phyloP scores from a whole-genome alignment of 768 basidiomycete genomes.

The Punctularia strigosozonata region DNA sequence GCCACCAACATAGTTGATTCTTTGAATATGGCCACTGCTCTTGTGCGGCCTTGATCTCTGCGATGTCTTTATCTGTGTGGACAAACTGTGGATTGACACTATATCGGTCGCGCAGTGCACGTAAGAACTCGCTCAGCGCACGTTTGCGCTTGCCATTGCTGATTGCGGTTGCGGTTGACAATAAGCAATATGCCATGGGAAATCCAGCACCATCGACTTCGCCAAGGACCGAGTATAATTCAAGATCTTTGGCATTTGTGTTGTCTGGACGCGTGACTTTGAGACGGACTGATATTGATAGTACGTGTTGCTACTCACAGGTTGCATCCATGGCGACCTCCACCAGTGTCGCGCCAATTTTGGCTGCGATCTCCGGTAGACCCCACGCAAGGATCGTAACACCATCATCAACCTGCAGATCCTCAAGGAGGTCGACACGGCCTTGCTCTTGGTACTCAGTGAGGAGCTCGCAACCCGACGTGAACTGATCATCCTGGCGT shows the following conservation, averaged over 20 bases:
- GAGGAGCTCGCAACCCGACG: background rate
- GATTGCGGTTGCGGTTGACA: conserved; percentile 13
- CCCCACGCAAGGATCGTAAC: conserved; percentile 4
- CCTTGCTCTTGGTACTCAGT: background rate
- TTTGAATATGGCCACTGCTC: conserved; percentile 4
- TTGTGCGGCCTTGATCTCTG: conserved; percentile 6
- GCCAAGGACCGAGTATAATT: conserved; percentile 13
- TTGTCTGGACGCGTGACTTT: conserved; percentile 2
- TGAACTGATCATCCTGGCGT: background rate
- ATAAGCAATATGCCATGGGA: conserved; percentile 12
- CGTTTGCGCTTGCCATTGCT: conserved; percentile 9
- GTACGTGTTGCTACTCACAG: conserved; percentile 4
- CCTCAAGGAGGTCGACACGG: background rate
- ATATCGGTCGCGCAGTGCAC: conserved; percentile 5
- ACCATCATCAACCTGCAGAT: background rate
- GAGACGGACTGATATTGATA: background rate
- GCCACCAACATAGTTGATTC: conserved; percentile 8
- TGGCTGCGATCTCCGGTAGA: background rate
- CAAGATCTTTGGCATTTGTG: conserved; percentile 12
- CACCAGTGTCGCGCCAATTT: conserved; percentile 5
- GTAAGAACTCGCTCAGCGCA: conserved; percentile 10
- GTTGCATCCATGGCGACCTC: conserved; percentile 10
- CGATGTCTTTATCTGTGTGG: conserved; percentile 8
- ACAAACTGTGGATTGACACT: conserved; percentile 2
- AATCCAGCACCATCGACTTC: conserved; percentile 15